Evolutionary conservation across 345 rosid species (phyloP).

Genomic region (Pistacia vera): DNA sequence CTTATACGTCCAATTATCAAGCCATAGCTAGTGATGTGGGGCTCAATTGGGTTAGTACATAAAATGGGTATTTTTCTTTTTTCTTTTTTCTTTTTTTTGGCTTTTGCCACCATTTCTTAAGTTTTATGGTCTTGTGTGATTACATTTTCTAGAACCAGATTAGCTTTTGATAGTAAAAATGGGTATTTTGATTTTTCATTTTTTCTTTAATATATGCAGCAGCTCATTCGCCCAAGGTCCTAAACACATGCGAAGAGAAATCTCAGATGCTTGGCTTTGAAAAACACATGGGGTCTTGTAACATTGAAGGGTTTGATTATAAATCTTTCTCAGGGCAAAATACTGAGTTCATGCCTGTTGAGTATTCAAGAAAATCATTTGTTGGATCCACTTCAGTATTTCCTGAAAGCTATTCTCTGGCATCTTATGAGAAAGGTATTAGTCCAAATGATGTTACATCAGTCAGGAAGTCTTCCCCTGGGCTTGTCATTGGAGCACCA

Average conservation of each 20-base stretch:
- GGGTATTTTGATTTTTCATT: not conserved
- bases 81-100: no score
- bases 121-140: not conserved
- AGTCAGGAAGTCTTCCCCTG: slow-evolving; percentile 29
- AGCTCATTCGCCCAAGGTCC: slow-evolving; percentile 33
- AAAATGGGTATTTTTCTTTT: no score
- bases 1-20: no score
- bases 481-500: slow-evolving; percentile 20
- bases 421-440: slow-evolving; percentile 30
- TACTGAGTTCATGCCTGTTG: slow-evolving; percentile 30
- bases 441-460: slow-evolving; percentile 18
- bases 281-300: slow-evolving; percentile 32
- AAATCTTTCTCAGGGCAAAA: slow-evolving; percentile 37
- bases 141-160: not conserved
- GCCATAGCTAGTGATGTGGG: no score
- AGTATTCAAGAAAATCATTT: slow-evolving; percentile 33
- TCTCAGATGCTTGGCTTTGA: slow-evolving; percentile 30
- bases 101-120: no score
- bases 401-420: slow-evolving; percentile 34
- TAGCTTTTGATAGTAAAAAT: slow-evolving; percentile 9
- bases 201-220: slow-evolving; percentile 37
- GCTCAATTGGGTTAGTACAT: no score
- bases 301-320: slow-evolving; percentile 25
- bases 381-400: slow-evolving; percentile 36
- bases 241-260: slow-evolving; percentile 35